A percentile compares a stretch with the other conserved stretches of the same genome.
Conservation (phyloP, 805 yeast species). For the Komagataella mondaviorum region DNA sequence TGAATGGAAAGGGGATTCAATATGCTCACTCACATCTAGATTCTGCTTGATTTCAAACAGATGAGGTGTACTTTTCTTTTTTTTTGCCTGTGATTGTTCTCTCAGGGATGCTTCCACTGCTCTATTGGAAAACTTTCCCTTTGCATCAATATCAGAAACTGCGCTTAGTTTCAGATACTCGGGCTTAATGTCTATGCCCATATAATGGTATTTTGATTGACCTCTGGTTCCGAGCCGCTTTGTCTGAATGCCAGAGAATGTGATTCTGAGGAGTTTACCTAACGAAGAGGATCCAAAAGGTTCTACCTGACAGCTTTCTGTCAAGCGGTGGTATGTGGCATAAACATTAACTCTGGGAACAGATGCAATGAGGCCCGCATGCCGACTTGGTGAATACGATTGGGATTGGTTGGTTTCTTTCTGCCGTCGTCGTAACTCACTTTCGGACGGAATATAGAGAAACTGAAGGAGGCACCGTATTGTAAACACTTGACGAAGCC, state of each 20-base stretch:
- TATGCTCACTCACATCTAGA: background rate
- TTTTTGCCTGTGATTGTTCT: background rate
- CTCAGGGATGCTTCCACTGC: background rate
- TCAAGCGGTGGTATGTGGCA: slow-evolving; percentile 10
- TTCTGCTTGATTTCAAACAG: background rate
- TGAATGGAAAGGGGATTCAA: background rate
- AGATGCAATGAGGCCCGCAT: background rate
- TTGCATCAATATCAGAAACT: background rate
- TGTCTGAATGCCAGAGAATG: slow-evolving; percentile 54
- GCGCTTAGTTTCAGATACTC: background rate
- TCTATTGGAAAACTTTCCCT: background rate
- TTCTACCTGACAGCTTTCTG: slow-evolving; percentile 15
- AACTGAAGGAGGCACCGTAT: slow-evolving; percentile 13
- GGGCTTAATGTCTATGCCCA: slow-evolving; percentile 37
- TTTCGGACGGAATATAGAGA: slow-evolving; percentile 4
- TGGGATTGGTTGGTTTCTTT: slow-evolving; percentile 4
- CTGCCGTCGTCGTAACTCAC: background rate
- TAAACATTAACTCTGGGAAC: slow-evolving; percentile 10
- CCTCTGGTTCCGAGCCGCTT: slow-evolving; percentile 72
- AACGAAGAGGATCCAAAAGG: slow-evolving; percentile 63
- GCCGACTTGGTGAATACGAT: slow-evolving; percentile 5
- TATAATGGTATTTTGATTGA: slow-evolving; percentile 70
- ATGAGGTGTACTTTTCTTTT: background rate
- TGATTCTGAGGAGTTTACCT: slow-evolving; percentile 54
- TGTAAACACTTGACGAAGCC: slow-evolving; percentile 10